Percentiles rank a stretch among this genome's conserved stretches.
phyloP scores from a whole-genome alignment of 345 rosid genomes.

The Brassica nigra region DNA sequence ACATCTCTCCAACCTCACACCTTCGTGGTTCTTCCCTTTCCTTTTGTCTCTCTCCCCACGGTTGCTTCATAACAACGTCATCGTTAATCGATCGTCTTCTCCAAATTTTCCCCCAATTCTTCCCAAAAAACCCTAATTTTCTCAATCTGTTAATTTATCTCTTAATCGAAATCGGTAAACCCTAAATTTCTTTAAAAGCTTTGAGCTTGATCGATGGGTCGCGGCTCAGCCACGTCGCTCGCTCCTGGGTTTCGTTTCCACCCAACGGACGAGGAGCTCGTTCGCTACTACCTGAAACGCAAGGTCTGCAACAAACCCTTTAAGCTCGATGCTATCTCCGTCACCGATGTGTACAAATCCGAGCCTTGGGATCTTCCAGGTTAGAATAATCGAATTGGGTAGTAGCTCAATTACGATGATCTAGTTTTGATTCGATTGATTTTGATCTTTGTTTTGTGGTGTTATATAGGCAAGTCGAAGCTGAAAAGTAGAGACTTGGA shows the following conservation, averaged over 20 bases:
- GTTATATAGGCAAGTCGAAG: slow-evolving; percentile 63
- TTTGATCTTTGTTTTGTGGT: too few species aligned
- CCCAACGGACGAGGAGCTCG: slow-evolving; percentile 93
- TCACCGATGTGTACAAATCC: slow-evolving; percentile 73
- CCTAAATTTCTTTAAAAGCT: neutral
- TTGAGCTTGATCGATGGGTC: slow-evolving; percentile 52
- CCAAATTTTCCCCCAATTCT: neutral
- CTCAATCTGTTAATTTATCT: neutral
- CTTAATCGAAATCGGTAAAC: neutral
- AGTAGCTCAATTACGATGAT: neutral
- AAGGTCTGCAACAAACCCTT: slow-evolving; percentile 74
- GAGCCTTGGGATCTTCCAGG: slow-evolving; percentile 99
- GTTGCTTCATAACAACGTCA: neutral
- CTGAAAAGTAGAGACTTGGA: slow-evolving; percentile 89
- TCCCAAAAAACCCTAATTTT: neutral
- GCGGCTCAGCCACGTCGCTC: slow-evolving; percentile 56
- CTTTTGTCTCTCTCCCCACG: neutral
- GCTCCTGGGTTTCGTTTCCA: slow-evolving; percentile 97
- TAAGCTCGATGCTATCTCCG: slow-evolving; percentile 75
- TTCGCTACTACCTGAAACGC: slow-evolving; percentile 80
- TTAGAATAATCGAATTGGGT: slow-evolving; percentile 25
- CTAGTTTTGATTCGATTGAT: neutral
- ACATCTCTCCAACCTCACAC: neutral
- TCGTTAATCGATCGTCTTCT: neutral
- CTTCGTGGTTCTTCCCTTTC: neutral